Evolutionary conservation across 202 grass and related monocot genomes (phyloP).

Genomic region (Zoysia matrella): DNA sequence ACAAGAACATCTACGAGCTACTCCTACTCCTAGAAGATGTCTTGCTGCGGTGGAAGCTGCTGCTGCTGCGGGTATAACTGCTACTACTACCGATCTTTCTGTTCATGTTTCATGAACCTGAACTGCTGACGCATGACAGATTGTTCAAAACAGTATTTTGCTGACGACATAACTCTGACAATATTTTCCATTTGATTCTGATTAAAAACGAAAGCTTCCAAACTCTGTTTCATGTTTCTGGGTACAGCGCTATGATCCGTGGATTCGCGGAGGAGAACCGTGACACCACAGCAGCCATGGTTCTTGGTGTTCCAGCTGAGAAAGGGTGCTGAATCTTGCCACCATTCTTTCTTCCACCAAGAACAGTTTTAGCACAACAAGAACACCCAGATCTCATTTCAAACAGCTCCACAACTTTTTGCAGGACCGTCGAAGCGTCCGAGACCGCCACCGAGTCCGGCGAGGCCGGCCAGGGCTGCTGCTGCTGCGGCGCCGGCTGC

Average conservation of each 20-base stretch:
- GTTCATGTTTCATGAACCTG: no score
- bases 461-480: slow-evolving; percentile 4
- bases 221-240: not conserved
- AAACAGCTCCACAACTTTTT: not conserved
- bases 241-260: slow-evolving; percentile 1
- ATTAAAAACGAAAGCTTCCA: not conserved
- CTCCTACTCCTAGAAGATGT: no score
- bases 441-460: slow-evolving; percentile 14
- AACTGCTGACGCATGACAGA: no score
- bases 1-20: no score
- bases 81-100: no score
- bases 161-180: no score
- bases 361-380: not conserved
- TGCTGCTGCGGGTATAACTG: no score
- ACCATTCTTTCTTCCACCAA: not conserved
- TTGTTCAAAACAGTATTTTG: no score
- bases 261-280: slow-evolving; percentile 43
- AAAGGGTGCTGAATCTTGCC: slow-evolving; percentile 27
- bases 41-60: no score
- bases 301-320: slow-evolving; percentile 38
- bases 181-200: no score
- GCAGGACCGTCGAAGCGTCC: slow-evolving; percentile 6
- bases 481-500: slow-evolving; percentile 47
- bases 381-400: not conserved
- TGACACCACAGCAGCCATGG: not conserved